These are phyloP conservation scores for Pichia sp. DNA, from an alignment of 1,139 yeast genomes.

Conservation along the genomic window DNA sequence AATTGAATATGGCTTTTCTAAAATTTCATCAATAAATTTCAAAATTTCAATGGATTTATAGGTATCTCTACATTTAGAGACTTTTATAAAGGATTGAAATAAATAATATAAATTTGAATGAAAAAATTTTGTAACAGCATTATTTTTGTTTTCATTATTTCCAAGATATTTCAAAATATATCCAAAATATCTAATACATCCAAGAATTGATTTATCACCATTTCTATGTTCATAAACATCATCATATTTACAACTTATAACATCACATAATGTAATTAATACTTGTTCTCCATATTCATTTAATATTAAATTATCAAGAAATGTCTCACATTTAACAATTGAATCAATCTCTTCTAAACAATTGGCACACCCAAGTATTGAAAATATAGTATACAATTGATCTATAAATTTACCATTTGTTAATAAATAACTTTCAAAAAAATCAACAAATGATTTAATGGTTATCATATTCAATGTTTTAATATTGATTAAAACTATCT, in stretches of 20 bases:
- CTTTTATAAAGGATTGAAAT: conserved; percentile 13
- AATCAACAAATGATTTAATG: conserved; percentile 30
- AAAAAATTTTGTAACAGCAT: conserved; percentile 13
- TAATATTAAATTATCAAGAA: conserved; percentile 31
- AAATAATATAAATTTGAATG: conserved; percentile 14
- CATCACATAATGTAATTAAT: conserved; percentile 33
- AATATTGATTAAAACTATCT: not conserved
- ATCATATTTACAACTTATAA: conserved; percentile 28
- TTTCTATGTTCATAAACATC: conserved; percentile 3
- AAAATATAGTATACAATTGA: conserved; percentile 9
- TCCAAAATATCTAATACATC: conserved; percentile 18
- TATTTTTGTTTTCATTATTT: not conserved
- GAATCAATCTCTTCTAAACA: conserved; percentile 31
- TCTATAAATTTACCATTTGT: conserved; percentile 5
- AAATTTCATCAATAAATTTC: conserved; percentile 13
- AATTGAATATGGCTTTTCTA: conserved; percentile 15
- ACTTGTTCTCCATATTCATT: conserved; percentile 33
- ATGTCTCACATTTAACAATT: conserved; percentile 2
- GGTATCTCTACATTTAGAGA: conserved; percentile 8
- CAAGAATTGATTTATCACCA: conserved; percentile 16
- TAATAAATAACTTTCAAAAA: conserved; percentile 6
- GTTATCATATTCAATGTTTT: conserved; percentile 5
- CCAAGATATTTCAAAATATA: conserved; percentile 13
- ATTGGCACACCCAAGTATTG: conserved; percentile 38
- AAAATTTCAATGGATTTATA: conserved; percentile 15